Base-by-base conservation (phyloP, 768 basidiomycete genomes). In the Mycena sanguinolenta region DNA sequence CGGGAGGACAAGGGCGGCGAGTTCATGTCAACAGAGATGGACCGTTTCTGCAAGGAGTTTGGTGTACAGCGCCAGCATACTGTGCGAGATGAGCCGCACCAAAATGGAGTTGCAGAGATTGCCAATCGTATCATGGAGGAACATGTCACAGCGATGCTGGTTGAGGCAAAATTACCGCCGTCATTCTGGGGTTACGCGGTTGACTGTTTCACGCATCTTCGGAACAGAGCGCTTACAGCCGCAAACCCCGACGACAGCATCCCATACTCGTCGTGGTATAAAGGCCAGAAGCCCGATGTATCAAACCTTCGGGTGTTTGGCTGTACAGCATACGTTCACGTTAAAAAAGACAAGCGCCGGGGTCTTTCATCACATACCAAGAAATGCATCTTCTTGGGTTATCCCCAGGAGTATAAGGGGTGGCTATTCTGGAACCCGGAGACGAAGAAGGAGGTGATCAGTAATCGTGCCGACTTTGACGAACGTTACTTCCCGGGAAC, bases 21-120 rank as follows among this genome's bases (percentile, higher is more conserved):
- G 64, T 83, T 77, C 73, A 80, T 78, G 54, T 73, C 69, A 9
- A 71, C 61, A 2, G 73, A 69, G 39, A 69, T 81, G 21, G 59
- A 72, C 25, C 49, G 72, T 5, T 79, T 75, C 70, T 75, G 70
- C 28, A 73, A 69, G 16, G 63, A 73, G 42, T 32, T 72, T 28
- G 80, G 80, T 8, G 79, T 80, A 63, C 62, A 32, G 2, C 65
- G 75, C 10, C 72, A 76, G 55, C 72, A 74, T 61, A 79, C 76
- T 14, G 66, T 53, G 30, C 58, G 75, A 6, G 75, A 77, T 39
- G 73, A 70, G 53, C 83, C 83, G 2, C 80, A 85, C 74, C 82
- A 86, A 58, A 88, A 87, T 67, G 81, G 84, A 23, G 78, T 84
- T 5, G 83, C 84, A 2, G 83, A 88, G 70, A 69, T 80, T 2